Conservation (phyloP, 2,329 filamentous ascomycete genomes). For the Colletotrichum sp. region DNA sequence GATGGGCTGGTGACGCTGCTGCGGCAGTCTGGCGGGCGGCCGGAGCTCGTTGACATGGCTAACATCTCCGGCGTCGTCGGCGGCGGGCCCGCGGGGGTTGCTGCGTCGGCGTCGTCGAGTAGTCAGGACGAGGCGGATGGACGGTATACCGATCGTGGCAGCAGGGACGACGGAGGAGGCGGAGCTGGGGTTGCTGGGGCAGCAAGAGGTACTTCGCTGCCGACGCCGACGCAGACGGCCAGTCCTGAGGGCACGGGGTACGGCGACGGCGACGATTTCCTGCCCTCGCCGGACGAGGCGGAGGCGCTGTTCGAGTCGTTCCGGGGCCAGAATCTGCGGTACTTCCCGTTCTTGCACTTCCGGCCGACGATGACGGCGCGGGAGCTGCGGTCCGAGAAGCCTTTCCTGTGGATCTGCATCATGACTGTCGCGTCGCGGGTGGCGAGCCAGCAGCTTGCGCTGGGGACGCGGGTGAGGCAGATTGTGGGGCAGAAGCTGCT, state of each 20-base stretch:
- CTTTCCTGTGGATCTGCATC: conserved; percentile 43
- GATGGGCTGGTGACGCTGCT: conserved; percentile 34
- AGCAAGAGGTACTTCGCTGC: background rate
- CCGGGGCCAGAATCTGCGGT: conserved; percentile 27
- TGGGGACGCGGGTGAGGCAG: conserved; percentile 27
- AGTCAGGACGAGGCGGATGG: background rate
- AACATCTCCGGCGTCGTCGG: background rate
- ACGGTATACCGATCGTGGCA: background rate
- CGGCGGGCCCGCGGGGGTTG: background rate
- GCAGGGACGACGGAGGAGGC: background rate
- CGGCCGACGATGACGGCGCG: conserved; percentile 18
- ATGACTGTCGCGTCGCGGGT: conserved; percentile 34
- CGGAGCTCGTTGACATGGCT: background rate
- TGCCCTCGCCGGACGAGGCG: conserved; percentile 15
- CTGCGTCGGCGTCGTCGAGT: background rate
- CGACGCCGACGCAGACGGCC: conserved; percentile 10
- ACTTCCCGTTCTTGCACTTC: conserved; percentile 33
- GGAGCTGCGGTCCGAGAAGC: conserved; percentile 33
- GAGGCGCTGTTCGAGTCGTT: conserved; percentile 23
- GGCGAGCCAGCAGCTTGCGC: conserved; percentile 25
- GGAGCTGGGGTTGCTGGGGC: background rate
- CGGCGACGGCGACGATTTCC: background rate
- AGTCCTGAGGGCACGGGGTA: conserved; percentile 1
- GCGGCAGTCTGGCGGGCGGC: background rate
- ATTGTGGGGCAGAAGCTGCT: conserved; percentile 29